These are phyloP conservation scores for Apiotrichum akiyoshidainum DNA, from an alignment of 1,284 basidiomycete genomes.

Conservation along the genomic window DNA sequence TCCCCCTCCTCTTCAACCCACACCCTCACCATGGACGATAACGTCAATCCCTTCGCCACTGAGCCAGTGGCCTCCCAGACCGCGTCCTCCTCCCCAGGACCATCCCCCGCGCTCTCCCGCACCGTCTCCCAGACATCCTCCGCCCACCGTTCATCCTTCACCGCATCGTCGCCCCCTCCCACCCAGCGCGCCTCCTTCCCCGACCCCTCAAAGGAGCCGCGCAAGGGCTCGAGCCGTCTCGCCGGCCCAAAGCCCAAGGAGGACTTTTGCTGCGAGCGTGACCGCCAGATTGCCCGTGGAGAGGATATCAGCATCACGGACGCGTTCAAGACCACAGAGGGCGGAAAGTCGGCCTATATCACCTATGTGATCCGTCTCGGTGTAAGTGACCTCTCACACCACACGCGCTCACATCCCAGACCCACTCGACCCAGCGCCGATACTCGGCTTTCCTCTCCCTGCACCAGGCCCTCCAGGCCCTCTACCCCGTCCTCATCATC, in stretches of 20 bases:
- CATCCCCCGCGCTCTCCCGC: slow-evolving; percentile 17
- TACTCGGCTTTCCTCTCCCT: slow-evolving; percentile 98
- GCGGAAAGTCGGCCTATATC: slow-evolving; percentile 83
- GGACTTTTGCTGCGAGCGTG: slow-evolving; percentile 48
- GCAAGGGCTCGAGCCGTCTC: slow-evolving; percentile 30
- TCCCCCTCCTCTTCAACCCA: not conserved
- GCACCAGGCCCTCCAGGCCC: slow-evolving; percentile 72
- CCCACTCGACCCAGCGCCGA: slow-evolving; percentile 77
- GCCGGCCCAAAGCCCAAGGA: slow-evolving; percentile 44
- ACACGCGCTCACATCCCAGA: slow-evolving; percentile 54
- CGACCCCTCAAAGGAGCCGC: slow-evolving; percentile 41
- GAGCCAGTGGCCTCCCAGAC: slow-evolving; percentile 13
- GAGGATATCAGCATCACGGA: slow-evolving; percentile 65
- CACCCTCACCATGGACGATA: slow-evolving; percentile 18
- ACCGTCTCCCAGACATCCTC: slow-evolving; percentile 15
- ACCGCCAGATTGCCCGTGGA: slow-evolving; percentile 43
- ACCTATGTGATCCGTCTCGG: slow-evolving; percentile 89
- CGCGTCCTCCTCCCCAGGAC: slow-evolving; percentile 3
- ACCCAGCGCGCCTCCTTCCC: slow-evolving; percentile 49
- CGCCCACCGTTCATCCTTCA: not conserved
- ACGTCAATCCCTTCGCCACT: slow-evolving; percentile 20
- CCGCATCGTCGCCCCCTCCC: slow-evolving; percentile 45
- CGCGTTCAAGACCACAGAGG: slow-evolving; percentile 88
- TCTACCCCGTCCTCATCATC: slow-evolving; percentile 95
- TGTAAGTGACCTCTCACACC: slow-evolving; percentile 56